A percentile compares a stretch with the other conserved stretches of the same genome.
Conservation (phyloP, 2,329 filamentous ascomycete species). For the Ceratocystiopsis minuta region DNA sequence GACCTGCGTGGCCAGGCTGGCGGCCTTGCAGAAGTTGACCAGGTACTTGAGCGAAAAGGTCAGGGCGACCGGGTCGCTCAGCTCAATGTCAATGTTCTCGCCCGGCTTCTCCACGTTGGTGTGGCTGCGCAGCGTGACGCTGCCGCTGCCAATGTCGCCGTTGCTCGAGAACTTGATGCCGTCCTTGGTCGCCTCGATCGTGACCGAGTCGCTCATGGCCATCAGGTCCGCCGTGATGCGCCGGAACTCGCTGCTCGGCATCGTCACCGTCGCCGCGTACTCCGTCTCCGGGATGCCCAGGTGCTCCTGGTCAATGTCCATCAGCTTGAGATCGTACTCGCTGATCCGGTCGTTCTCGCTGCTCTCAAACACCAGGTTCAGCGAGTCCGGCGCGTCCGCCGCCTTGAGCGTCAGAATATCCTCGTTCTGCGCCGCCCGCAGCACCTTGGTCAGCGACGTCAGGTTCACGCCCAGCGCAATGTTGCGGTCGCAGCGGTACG, state of each 20-base stretch:
- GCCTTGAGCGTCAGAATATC: constrained; percentile 94
- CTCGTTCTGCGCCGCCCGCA: constrained; percentile 83
- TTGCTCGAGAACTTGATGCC: constrained; percentile 87
- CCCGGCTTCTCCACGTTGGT: constrained; percentile 78
- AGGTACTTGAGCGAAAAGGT: constrained; percentile 99
- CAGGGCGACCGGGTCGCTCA: constrained; percentile 79
- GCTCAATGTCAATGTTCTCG: constrained; percentile 70
- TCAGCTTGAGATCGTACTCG: constrained; percentile 99
- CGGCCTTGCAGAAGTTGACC: constrained; percentile 99
- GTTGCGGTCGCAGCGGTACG: constrained; percentile 97
- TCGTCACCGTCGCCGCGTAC: constrained; percentile 75
- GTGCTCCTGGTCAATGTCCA: constrained; percentile 99
- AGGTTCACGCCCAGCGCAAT: constrained; percentile 96
- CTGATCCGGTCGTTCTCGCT: constrained; percentile 73
- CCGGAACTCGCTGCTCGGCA: constrained; percentile 82
- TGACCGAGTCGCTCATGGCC: constrained; percentile 86
- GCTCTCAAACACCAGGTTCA: constrained; percentile 94
- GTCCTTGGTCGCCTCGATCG: constrained; percentile 92
- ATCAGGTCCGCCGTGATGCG: constrained; percentile 87
- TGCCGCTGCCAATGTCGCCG: constrained; percentile 90
- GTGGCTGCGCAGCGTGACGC: constrained; percentile 79
- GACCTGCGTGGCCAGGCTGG: constrained; percentile 62
- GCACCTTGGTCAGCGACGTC: constrained; percentile 87
- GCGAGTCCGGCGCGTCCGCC: constrained; percentile 85
- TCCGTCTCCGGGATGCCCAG: constrained; percentile 98